Base-by-base conservation (phyloP, 2,329 filamentous ascomycete species). In the Xylaria multiplex region DNA sequence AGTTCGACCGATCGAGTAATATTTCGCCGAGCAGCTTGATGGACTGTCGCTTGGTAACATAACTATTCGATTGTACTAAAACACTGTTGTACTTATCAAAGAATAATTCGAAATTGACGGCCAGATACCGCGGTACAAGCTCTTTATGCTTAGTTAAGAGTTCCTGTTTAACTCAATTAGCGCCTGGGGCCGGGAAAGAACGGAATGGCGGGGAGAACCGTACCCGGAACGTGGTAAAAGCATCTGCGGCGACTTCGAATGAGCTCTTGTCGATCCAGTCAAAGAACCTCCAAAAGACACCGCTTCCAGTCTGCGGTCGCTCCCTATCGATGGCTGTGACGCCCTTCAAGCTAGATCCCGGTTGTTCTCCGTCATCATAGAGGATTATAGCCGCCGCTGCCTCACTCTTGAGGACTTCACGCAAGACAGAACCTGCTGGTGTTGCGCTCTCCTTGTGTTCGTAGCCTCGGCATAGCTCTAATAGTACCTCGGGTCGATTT, bases 1-100 rank as follows among this genome's bases (percentile, higher is more conserved):
- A 99, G 80, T 99, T 98, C 69, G 95, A 93, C 49, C 96, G 89
- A 79, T 98, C 96, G 40, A 99, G 86, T 62, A 99, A 82, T 54
- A 99, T 93, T 81, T 99, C 96, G 59, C 96, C 96, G 1, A 99
- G 87, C 49, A 99, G 86, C 79, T 99, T 99, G 81, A 98, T 98
- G 16, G 93, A 97, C 81, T 99, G 96, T 56, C 96, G 88, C 80
- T 99, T 99, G 30, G 96, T 99, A 68, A 99, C 96, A 77, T 99
- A 99, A 77, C 92, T 96, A 77, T 94, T 93, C 37, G 93, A 97
- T 77, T 96, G 93, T 43, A 98, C 89, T 37, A 99, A 85, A 27
- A 91, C 88, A 65, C 87, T 87, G 82, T 98, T 97, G 83, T 97
- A 98, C 77, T 90, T 90, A 62, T 89, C 84, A 80, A 99, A 99